Conservation (phyloP, 2,329 filamentous ascomycete species). For the Botrytis fabae region DNA sequence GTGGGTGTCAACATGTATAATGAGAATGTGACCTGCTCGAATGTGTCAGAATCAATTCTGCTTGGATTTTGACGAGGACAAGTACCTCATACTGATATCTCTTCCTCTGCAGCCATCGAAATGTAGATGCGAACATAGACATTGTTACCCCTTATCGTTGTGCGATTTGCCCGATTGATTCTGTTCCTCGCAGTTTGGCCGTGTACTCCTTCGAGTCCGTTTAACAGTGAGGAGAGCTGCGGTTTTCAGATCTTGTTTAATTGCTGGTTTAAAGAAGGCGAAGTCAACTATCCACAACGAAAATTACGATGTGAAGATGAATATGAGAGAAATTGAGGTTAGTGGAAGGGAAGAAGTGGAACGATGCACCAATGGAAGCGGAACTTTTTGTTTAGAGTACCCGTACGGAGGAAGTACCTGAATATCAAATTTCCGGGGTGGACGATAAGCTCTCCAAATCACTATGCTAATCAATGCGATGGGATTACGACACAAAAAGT, state of each 20-base stretch:
- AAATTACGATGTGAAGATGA: background rate
- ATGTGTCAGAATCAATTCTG: slow-evolving; percentile 53
- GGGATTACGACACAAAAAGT: background rate
- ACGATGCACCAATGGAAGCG: background rate
- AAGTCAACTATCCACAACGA: background rate
- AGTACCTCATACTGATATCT: slow-evolving; percentile 85
- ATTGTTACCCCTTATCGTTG: slow-evolving; percentile 27
- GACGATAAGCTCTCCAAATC: background rate
- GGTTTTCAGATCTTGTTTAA: no score
- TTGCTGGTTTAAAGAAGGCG: background rate
- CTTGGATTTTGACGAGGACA: background rate
- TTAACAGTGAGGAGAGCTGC: background rate
- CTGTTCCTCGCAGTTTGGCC: background rate
- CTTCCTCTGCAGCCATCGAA: slow-evolving; percentile 90
- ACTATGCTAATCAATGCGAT: slow-evolving; percentile 16
- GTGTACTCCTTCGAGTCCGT: background rate
- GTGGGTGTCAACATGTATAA: slow-evolving; percentile 96
- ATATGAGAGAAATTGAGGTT: background rate
- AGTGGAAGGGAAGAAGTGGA: background rate
- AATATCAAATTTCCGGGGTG: slow-evolving; percentile 13
- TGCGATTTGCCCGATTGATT: background rate
- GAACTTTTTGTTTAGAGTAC: background rate
- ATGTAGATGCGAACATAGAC: slow-evolving; percentile 47
- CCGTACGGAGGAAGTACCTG: slow-evolving; percentile 7
- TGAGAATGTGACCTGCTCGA: slow-evolving; percentile 93